phyloP scores from a whole-genome alignment of 345 rosid genomes.

The Citrus maxima region DNA sequence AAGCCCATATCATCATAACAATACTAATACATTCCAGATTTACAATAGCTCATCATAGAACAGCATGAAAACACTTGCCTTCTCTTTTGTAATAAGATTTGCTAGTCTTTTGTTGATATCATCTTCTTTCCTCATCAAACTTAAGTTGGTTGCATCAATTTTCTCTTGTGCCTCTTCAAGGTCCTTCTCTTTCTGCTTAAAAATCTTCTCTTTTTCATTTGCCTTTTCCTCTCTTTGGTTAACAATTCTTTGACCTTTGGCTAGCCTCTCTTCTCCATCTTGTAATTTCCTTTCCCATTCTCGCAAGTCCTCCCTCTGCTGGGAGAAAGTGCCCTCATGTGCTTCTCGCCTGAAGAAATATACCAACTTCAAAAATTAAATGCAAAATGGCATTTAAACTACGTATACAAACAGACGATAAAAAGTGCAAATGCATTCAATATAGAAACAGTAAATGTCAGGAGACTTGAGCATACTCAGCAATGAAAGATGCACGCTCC shows the following conservation, averaged over 20 bases:
- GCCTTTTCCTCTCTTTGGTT: slow-evolving; percentile 95
- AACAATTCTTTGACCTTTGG: slow-evolving; percentile 53
- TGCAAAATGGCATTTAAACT: not conserved
- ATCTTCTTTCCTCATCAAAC: slow-evolving; percentile 66
- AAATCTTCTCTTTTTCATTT: slow-evolving; percentile 64
- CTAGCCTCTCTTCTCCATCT: slow-evolving; percentile 88
- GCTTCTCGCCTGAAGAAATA: slow-evolving; percentile 59
- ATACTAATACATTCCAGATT: slow-evolving; percentile 2
- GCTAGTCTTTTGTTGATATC: slow-evolving; percentile 60
- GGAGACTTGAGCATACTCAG: slow-evolving; percentile 57
- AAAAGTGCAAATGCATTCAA: not conserved
- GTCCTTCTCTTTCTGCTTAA: slow-evolving; percentile 73
- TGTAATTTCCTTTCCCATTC: slow-evolving; percentile 89
- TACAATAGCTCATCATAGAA: not conserved
- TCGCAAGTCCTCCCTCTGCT: slow-evolving; percentile 91
- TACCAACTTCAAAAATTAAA: slow-evolving; percentile 6
- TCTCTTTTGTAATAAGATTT: slow-evolving; percentile 53
- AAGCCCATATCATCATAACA: slow-evolving; percentile 2
- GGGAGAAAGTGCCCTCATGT: slow-evolving; percentile 56
- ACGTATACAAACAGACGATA: not conserved
- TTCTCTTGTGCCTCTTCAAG: slow-evolving; percentile 74
- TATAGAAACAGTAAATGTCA: not conserved
- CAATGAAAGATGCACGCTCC: slow-evolving; percentile 68
- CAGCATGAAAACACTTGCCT: slow-evolving; percentile 40
- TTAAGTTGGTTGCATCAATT: slow-evolving; percentile 58